A percentile compares a stretch with the other conserved stretches of the same genome.
phyloP scores from a whole-genome alignment of 139 green algal genomes.

The Axilococcus clingmanii region DNA sequence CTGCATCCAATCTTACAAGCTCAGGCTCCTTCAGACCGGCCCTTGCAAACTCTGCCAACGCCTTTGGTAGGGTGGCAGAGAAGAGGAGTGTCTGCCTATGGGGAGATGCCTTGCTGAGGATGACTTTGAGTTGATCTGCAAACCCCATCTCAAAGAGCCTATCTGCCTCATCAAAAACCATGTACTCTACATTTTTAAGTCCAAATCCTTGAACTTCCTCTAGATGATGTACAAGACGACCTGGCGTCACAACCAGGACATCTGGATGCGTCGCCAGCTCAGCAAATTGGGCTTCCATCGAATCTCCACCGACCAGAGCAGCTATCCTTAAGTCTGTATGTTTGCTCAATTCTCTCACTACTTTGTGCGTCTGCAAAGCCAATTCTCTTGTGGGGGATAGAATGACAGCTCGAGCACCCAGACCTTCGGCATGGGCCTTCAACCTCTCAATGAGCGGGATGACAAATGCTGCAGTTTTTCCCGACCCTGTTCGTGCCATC shows the following conservation, averaged over 20 bases:
- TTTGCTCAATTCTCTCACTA: slow-evolving; percentile 61
- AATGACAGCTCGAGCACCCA: slow-evolving; percentile 71
- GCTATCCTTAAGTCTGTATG: slow-evolving; percentile 73
- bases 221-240: slow-evolving; percentile 87
- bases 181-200: slow-evolving; percentile 59
- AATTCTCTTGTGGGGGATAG: slow-evolving; percentile 84
- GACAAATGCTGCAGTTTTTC: slow-evolving; percentile 95
- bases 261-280: slow-evolving; percentile 87
- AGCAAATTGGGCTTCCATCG: slow-evolving; percentile 91
- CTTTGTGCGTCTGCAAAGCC: slow-evolving; percentile 79
- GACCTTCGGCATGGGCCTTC: slow-evolving; percentile 58
- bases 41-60: slow-evolving; percentile 88
- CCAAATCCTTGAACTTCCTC: slow-evolving; percentile 68
- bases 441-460: slow-evolving; percentile 85
- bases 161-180: slow-evolving; percentile 93
- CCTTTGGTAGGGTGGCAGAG: slow-evolving; percentile 80
- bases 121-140: slow-evolving; percentile 72
- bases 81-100: slow-evolving; percentile 91
- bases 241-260: slow-evolving; percentile 91
- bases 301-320: slow-evolving; percentile 88
- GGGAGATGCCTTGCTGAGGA: slow-evolving; percentile 59
- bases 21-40: slow-evolving; percentile 74
- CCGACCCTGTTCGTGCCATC: slow-evolving; percentile 90
- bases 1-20: slow-evolving; percentile 88
- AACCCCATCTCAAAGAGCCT: slow-evolving; percentile 98